phyloP scores from a whole-genome alignment of 139 green algal species.

The Gonium pectorale region DNA sequence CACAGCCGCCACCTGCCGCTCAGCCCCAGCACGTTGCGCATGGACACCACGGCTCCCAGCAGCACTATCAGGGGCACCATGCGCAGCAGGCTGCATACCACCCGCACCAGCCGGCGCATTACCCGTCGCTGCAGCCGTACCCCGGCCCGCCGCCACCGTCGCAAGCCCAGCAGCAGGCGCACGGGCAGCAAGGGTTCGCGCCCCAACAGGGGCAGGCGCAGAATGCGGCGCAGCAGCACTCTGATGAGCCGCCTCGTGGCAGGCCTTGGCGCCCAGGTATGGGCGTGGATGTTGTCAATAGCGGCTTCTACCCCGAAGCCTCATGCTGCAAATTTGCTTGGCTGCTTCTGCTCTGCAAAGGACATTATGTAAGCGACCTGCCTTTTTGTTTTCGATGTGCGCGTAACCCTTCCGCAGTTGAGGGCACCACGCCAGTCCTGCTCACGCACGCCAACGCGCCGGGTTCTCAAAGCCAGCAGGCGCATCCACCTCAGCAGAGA shows the following conservation, averaged over 20 bases:
- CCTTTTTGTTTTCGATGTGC: no score
- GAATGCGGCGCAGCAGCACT: background rate
- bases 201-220: background rate
- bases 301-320: no score
- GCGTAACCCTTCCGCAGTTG: conserved; percentile 17
- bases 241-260: background rate
- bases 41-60: background rate
- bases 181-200: background rate
- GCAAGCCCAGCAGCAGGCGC: background rate
- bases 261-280: conserved; percentile 47
- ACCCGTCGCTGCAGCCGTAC: background rate
- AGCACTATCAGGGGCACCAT: background rate
- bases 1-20: background rate
- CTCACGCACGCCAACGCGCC: conserved; percentile 38
- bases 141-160: background rate
- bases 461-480: background rate
- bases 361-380: no score
- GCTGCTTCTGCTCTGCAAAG: no score
- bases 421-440: conserved; percentile 45
- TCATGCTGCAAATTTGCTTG: no score
- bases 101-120: conserved; percentile 2
- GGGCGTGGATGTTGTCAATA: no score
- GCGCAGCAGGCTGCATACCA: background rate
- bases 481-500: background rate
- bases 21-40: background rate